These are phyloP conservation scores for Populus deltoides DNA, from an alignment of 345 rosid genomes.

Conservation along the genomic window DNA sequence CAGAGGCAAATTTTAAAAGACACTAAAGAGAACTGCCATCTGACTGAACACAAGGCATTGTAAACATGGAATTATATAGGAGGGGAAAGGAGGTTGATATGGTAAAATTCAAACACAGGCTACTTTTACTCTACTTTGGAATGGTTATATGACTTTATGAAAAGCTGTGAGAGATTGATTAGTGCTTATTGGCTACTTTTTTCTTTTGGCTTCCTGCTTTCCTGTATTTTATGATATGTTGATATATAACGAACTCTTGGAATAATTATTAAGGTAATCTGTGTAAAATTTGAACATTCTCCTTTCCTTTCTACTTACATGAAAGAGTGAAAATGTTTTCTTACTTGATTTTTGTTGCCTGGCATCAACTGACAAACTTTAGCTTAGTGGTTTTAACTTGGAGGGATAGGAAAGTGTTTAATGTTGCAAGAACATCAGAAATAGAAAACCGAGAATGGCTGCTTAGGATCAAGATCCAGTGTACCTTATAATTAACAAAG, in stretches of 20 bases:
- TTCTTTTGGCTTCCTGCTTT: slow-evolving; percentile 4
- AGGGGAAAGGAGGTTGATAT: slow-evolving; percentile 12
- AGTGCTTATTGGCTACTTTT: slow-evolving; percentile 15
- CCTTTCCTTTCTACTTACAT: neutral
- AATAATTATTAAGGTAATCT: neutral
- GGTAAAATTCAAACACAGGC: slow-evolving; percentile 15
- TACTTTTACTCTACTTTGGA: slow-evolving; percentile 12
- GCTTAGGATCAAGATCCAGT: slow-evolving; percentile 6
- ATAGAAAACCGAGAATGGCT: neutral
- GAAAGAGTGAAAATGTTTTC: neutral
- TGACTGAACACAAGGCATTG: slow-evolving; percentile 30
- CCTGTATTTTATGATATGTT: neutral
- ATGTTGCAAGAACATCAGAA: slow-evolving; percentile 1
- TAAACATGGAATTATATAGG: slow-evolving; percentile 20
- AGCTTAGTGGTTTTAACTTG: neutral
- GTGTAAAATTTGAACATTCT: neutral
- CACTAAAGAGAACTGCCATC: slow-evolving; percentile 18
- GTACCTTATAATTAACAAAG: neutral
- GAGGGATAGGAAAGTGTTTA: neutral
- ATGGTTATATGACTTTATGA: slow-evolving; percentile 18
- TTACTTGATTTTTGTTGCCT: neutral
- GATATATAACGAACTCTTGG: neutral
- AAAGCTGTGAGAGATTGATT: slow-evolving; percentile 28
- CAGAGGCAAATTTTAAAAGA: slow-evolving; percentile 16
- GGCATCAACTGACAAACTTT: neutral